A percentile compares a stretch with the other conserved stretches of the same genome.
Conservation (phyloP, 108 stramenopile species). For the Skeletonema costatum region DNA sequence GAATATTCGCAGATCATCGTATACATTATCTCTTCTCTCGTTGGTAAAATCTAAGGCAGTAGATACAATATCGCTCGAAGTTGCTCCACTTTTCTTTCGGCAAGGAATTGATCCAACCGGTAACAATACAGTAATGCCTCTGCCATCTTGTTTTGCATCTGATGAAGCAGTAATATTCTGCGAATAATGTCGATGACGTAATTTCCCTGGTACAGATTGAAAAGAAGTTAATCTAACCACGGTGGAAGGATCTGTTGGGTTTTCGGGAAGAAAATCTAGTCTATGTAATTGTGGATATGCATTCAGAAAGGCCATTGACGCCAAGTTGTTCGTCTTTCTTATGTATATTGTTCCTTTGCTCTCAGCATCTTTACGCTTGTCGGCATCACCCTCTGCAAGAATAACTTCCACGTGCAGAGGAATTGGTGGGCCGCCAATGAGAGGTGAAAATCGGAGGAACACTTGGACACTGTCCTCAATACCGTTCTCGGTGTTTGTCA, state of each 20-base stretch:
- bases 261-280: conserved; percentile 42
- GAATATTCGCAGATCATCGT: conserved; percentile 20
- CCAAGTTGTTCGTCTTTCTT: background rate
- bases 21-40: background rate
- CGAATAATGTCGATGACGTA: conserved; percentile 24
- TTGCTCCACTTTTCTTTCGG: background rate
- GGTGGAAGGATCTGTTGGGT: conserved; percentile 27
- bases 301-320: conserved; percentile 6
- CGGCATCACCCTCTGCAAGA: background rate
- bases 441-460: conserved; percentile 42
- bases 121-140: conserved; percentile 9
- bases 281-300: conserved; percentile 18
- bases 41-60: conserved; percentile 25
- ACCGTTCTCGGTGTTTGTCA: background rate
- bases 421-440: conserved; percentile 44
- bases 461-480: background rate
- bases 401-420: conserved; percentile 53
- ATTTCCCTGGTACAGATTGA: conserved; percentile 23
- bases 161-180: background rate
- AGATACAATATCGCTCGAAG: conserved; percentile 8
- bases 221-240: conserved; percentile 23
- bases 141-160: conserved; percentile 3
- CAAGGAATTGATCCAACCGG: background rate
- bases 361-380: background rate
- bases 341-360: conserved; percentile 7